These are phyloP conservation scores for Biscogniauxia sp. DNA, from an alignment of 2,329 filamentous ascomycete genomes.

Conservation along the genomic window DNA sequence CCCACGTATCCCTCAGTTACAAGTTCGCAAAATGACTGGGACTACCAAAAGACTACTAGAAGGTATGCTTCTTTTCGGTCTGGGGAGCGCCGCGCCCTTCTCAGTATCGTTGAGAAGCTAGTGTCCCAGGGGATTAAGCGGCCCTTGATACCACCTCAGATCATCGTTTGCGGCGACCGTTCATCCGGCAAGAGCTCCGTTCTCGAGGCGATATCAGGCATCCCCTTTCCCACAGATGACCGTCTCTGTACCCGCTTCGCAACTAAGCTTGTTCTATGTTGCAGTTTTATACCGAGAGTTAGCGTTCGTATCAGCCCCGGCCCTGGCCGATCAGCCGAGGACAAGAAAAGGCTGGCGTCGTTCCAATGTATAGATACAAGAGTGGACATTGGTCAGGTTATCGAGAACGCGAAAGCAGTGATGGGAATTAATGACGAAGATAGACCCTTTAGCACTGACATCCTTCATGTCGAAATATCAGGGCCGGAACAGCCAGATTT, in stretches of 20 bases:
- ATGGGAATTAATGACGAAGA: constrained; percentile 11
- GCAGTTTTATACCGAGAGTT: constrained; percentile 21
- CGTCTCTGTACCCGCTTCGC: constrained; percentile 61
- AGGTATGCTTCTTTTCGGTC: background rate
- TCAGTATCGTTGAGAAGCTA: constrained; percentile 37
- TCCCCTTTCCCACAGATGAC: constrained; percentile 57
- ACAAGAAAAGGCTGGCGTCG: constrained; percentile 19
- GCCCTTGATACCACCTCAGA: constrained; percentile 35
- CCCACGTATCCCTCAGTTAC: too few relatives aligned
- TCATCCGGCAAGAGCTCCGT: constrained; percentile 57
- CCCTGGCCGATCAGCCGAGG: constrained; percentile 25
- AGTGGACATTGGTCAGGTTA: constrained; percentile 28
- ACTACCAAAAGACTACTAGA: background rate
- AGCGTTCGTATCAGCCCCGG: constrained; percentile 34
- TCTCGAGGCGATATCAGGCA: constrained; percentile 55
- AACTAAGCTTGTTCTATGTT: constrained; percentile 58
- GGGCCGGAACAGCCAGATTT: constrained; percentile 47
- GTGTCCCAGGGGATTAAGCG: constrained; percentile 35
- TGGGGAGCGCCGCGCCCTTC: constrained; percentile 25
- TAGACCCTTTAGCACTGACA: constrained; percentile 41
- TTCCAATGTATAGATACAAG: constrained; percentile 11
- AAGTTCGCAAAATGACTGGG: background rate
- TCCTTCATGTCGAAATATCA: constrained; percentile 45
- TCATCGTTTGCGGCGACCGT: constrained; percentile 53
- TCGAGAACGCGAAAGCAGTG: constrained; percentile 35